These are phyloP conservation scores for Theileria luwenshuni DNA, from an alignment of 169 alveolate genomes.

Conservation along the genomic window DNA sequence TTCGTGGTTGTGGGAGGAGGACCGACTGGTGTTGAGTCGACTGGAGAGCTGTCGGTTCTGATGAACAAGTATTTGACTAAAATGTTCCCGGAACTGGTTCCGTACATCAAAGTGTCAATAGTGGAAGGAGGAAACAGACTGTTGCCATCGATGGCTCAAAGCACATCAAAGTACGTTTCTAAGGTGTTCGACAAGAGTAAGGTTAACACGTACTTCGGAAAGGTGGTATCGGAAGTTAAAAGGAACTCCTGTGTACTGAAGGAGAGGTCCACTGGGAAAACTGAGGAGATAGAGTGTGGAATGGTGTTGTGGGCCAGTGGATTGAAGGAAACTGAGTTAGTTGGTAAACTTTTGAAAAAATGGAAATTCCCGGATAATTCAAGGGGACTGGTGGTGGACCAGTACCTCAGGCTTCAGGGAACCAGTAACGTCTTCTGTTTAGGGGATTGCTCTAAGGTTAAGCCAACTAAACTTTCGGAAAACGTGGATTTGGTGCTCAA, in stretches of 20 bases:
- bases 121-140: slow-evolving; percentile 74
- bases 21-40: slow-evolving; percentile 78
- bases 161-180: slow-evolving; percentile 64
- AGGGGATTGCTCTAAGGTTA: slow-evolving; percentile 75
- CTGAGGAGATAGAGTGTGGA: slow-evolving; percentile 68
- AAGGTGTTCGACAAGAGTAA: slow-evolving; percentile 41
- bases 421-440: slow-evolving; percentile 61
- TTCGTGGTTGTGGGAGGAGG: slow-evolving; percentile 79
- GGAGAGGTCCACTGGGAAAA: slow-evolving; percentile 60
- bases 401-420: slow-evolving; percentile 69
- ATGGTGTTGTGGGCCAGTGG: slow-evolving; percentile 82
- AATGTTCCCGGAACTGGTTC: slow-evolving; percentile 44
- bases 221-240: slow-evolving; percentile 68
- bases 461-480: slow-evolving; percentile 64
- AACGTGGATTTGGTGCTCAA: slow-evolving; percentile 46
- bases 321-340: slow-evolving; percentile 65
- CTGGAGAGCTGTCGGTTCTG: slow-evolving; percentile 76
- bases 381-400: slow-evolving; percentile 66
- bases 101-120: slow-evolving; percentile 66
- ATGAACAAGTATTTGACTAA: slow-evolving; percentile 54
- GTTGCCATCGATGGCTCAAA: slow-evolving; percentile 70
- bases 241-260: slow-evolving; percentile 47
- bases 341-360: slow-evolving; percentile 21
- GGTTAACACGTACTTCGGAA: slow-evolving; percentile 65
- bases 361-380: slow-evolving; percentile 55